Evolutionary conservation across 78 protist species (phyloP), one percentile per base, ranked within the genome.

Genomic region (Ministeria vibrans): DNA sequence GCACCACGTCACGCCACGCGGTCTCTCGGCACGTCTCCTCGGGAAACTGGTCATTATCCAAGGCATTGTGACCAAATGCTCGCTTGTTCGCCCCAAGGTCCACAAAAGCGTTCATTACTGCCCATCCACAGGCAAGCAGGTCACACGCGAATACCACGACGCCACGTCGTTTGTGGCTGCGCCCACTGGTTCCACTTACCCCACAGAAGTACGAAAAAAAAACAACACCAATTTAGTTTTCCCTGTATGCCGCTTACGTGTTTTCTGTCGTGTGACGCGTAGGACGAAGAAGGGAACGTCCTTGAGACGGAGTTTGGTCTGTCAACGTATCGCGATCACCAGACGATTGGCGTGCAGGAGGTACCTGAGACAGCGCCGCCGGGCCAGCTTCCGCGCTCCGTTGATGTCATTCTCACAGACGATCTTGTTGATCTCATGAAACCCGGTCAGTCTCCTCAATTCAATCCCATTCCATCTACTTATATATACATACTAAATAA

Each of bases 331-430:
- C 42, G 44, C 11, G 99, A 98, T 75, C 73, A 80, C 70, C 99
- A 97, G 81, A 28, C 70, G 41, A 4, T 92, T 6, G 42, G 85
- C 2, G 61, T 96, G 38, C 99, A 95, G 49, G 99, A 97, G 87
- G 91, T 90, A 96, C 99, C 99, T 0, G 99, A 98, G 86, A 39
- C 88, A 5, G 96, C 99, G 23, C 99, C 99, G 30, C 92, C 99
- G 1, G 99, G 99, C 15, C 98, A 95, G 79, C 90, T 98, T 20
- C 99, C 99, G 23, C 87, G 97, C 23, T 91, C 97, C 2, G 85
- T 95, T 27, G 95, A 90, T 53, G 59, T 93, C 0, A 27, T 97
- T 7, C 83, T 98, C 28, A 91, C 86, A 34, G 79, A 83, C 61
- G 99, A 97, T 69, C 90, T 98, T 23, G 97, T 93, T 39, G 99